Base-by-base conservation (phyloP, 257 asterid species). In the Perilla frutescens region DNA sequence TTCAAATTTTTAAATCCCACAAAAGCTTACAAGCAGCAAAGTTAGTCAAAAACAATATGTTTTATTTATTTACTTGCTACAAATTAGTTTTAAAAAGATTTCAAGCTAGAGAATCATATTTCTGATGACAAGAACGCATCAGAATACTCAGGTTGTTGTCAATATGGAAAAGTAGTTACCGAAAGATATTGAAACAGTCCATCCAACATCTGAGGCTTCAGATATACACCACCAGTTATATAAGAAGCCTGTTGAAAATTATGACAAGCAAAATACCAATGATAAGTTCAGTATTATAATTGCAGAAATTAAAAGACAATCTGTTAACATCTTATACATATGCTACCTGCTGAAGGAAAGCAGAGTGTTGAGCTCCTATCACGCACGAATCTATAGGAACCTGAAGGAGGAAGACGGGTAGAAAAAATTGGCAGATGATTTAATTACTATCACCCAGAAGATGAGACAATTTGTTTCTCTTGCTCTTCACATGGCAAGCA, bases 311-410 rank as follows among this genome's bases (percentile, higher is more conserved):
- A 45, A 50, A 9, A 49, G 20, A 76, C 14, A 48, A 11, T 65
- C 66, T 41, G 14, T 20, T 41, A 39, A 47, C 56, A 72, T 43
- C 48, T 45, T 7, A 70, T 31, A 49, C 41, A 68, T 47, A 76
- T 50, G 48, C 66, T 79, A 89, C 98, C 98, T 93, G 98, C 89
- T 91, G 98, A 78, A 93, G 83, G 75, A 93, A 93, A 79, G 98
- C 97, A 65, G 98, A 93, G 80, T 93, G 89, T 71, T 89, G 96
- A 77, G 87, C 79, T 80, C 97, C 98, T 68, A 93, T 77, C 47
- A 88, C 87, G 65, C 97, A 93, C 43, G 97, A 85, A 85, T 93
- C 98, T 37, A 92, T 83, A 29, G 97, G 97, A 57, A 93, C 96
- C 98, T 92, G 85, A 81, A 78, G 39, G 62, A 80, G 65, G 47